Conservation (phyloP, 1,284 basidiomycete species). For the Cutaneotrichosporon sp. region DNA sequence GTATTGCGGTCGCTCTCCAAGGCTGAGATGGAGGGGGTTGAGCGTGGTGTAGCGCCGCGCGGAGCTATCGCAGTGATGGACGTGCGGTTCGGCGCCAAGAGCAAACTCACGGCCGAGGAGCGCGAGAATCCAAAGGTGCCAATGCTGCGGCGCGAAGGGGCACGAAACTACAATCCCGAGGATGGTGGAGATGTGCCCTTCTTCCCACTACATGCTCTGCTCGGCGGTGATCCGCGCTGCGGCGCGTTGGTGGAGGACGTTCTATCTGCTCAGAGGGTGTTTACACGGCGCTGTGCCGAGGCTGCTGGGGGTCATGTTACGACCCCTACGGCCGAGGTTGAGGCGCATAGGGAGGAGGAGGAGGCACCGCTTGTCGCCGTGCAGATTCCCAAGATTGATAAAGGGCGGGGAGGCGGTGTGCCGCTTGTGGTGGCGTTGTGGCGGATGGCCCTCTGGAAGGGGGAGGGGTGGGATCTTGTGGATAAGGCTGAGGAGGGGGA, state of each 20-base stretch:
- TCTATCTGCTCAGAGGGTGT: neutral
- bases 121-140: constrained; percentile 1
- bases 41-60: constrained; percentile 1
- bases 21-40: neutral
- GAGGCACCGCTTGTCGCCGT: constrained; percentile 11
- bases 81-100: neutral
- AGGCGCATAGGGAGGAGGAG: neutral
- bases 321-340: neutral
- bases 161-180: neutral
- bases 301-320: neutral
- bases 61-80: constrained; percentile 13
- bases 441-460: constrained; percentile 23
- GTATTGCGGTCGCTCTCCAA: constrained; percentile 10
- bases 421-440: constrained; percentile 24
- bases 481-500: neutral
- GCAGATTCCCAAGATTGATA: neutral
- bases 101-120: neutral
- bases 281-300: neutral
- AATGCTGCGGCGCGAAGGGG: constrained; percentile 3
- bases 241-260: constrained; percentile 4
- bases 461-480: constrained; percentile 25
- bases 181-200: neutral
- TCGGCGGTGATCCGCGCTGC: neutral
- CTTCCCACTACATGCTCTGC: constrained; percentile 10
- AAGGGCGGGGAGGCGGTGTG: constrained; percentile 11